Base-by-base conservation (phyloP, 805 yeast genomes). In the Ogataea thermomethanolica region DNA sequence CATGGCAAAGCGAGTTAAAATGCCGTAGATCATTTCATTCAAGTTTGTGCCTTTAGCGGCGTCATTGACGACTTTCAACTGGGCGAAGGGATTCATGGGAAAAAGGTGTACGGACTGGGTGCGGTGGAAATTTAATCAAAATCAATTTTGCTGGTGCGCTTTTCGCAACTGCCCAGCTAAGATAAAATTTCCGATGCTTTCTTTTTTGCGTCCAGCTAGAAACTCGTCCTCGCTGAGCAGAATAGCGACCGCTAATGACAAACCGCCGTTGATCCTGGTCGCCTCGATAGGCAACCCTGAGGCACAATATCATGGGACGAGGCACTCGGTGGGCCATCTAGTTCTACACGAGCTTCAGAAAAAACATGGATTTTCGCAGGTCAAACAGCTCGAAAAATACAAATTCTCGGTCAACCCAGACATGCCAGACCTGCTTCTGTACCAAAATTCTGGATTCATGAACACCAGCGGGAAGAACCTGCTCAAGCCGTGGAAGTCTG, bases 281-380 rank as follows among this genome's bases (percentile, higher is more conserved):
- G 73, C 78, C 3, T 79, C 87, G 0, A 63, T 88, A 2, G 96
- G 96, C 1, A 88, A 88, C 53, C 95, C 95, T 0, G 85, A 80
- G 40, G 71, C 77, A 0, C 61, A 68, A 35, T 85, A 73, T 50
- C 61, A 62, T 7, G 67, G 69, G 6, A 84, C 95, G 0, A 66
- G 95, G 25, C 96, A 88, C 55, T 86, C 82, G 44, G 86, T 81
- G 0, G 96, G 95, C 1, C 85, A 84, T 46, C 56, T 70, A 35
- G 56, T 79, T 26, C 62, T 79, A 27, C 66, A 79, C 25, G 31
- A 50, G 28, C 38, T 44, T 20, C 43, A 51, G 17, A 29, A 36
- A 43, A 31, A 51, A 39, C 30, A 52, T 46, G 43, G 56, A 37
- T 51, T 48, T 29, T 29, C 47, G 14, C 41, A 48, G 8, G 44